Conservation (phyloP, 169 alveolate genomes). For the Plasmodium reichenowi region DNA sequence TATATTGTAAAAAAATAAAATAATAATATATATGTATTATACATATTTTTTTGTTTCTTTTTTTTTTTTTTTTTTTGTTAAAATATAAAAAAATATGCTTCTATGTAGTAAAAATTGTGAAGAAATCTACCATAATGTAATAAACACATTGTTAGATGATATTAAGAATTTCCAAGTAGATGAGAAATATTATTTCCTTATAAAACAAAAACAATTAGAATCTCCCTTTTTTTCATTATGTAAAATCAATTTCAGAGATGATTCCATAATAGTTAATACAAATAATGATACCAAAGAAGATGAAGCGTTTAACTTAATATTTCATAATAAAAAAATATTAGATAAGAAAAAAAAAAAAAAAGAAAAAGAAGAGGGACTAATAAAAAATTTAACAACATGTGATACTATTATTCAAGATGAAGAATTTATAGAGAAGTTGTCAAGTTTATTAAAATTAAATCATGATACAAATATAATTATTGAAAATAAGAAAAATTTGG, state of each 20-base stretch:
- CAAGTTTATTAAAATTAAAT: slow-evolving; percentile 27
- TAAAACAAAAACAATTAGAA: slow-evolving; percentile 19
- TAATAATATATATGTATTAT: neutral
- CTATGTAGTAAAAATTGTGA: slow-evolving; percentile 2
- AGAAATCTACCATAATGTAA: slow-evolving; percentile 23
- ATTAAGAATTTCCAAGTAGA: slow-evolving; percentile 1
- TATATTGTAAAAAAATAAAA: neutral
- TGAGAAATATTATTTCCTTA: slow-evolving; percentile 53
- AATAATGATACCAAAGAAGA: slow-evolving; percentile 32
- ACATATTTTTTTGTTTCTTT: no score
- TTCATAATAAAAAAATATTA: slow-evolving; percentile 40
- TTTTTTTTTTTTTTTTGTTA: neutral
- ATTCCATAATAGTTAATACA: slow-evolving; percentile 16
- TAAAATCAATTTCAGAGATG: slow-evolving; percentile 62
- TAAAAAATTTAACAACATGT: slow-evolving; percentile 29
- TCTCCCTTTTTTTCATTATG: slow-evolving; percentile 32
- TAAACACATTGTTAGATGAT: slow-evolving; percentile 21
- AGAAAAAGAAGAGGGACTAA: slow-evolving; percentile 37
- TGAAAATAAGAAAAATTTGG: slow-evolving; percentile 9
- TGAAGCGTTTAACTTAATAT: slow-evolving; percentile 27
- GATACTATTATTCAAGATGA: slow-evolving; percentile 27
- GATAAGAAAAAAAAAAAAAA: slow-evolving; percentile 35
- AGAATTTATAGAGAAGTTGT: slow-evolving; percentile 34
- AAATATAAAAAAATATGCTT: slow-evolving; percentile 43
- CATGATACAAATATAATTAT: slow-evolving; percentile 7